Base-by-base conservation (phyloP, 306 rosid species). In the Myrica gale region DNA sequence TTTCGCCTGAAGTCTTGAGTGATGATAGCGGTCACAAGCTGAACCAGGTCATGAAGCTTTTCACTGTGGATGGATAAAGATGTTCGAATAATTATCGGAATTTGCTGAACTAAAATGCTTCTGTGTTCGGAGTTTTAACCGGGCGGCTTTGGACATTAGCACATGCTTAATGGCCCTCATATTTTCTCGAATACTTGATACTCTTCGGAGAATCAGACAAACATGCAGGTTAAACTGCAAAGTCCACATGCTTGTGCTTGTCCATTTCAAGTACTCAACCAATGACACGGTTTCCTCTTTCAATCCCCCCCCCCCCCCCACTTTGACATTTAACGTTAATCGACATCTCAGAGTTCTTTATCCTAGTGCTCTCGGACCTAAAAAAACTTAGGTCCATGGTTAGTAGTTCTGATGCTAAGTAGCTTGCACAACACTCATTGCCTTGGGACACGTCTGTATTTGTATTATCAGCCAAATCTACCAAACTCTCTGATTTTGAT, bases 1-100 rank as follows among this genome's bases (percentile, higher is more conserved):
- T 51, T 65, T 43, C 72, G 45, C 71, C 60, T 63, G 47, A 5
- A 20, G 83, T 80, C 32, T 13, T 78, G 72, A 78, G 78, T 87
- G 88, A 88, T 92, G 87, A 71, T 84, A 70, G 80, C 78, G 65
- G 83, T 45, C 78, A 84, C 76, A 76, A 84, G 89, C 75, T 78
- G 79, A 83, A 73, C 77, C 79, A 82, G 51, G 65, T 77, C 9
- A 42, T 54, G 19, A 75, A 66, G 73, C 62, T 68, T 62, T 43
- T 76, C 37, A 77, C 80, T 84, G 66, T 78, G 44, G 71, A 65
- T 45, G 8, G 12, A 57, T 4, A 81, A 82, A 77, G 77, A 54
- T 79, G 44, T 71, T 46, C 53, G 52, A 81, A 74, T 51, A 78
- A 80, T 83, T 77, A 78, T 80, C 45, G 80, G 23, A 17, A 69